These are phyloP conservation scores for Penstemon davidsonii DNA, from an alignment of 257 asterid species.

Conservation along the genomic window DNA sequence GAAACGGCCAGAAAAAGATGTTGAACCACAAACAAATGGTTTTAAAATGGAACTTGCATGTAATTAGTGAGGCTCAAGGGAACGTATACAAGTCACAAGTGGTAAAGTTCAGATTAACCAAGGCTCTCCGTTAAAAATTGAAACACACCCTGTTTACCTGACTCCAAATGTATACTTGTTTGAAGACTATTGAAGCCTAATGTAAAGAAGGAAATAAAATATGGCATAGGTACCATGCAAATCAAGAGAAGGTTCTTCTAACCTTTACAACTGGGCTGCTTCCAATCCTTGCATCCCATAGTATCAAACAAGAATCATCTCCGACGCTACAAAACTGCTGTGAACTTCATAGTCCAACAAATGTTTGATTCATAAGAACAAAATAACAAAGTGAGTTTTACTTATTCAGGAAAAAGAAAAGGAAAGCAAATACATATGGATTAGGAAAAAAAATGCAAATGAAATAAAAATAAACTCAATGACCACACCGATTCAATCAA, in stretches of 20 bases:
- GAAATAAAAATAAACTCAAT: background rate
- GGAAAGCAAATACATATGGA: slow-evolving; percentile 10
- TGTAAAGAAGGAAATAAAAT: slow-evolving; percentile 12
- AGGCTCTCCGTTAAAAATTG: background rate
- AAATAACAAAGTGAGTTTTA: slow-evolving; percentile 13
- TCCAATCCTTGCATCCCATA: slow-evolving; percentile 95
- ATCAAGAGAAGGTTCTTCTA: slow-evolving; percentile 30
- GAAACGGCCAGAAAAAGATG: background rate
- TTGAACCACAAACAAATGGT: background rate
- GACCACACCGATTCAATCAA: background rate
- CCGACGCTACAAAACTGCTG: slow-evolving; percentile 99
- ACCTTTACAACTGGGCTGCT: slow-evolving; percentile 78
- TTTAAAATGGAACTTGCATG: background rate
- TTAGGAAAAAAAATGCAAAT: background rate
- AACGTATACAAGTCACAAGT: background rate
- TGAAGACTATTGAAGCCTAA: background rate
- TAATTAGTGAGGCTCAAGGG: slow-evolving; percentile 5
- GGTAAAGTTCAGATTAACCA: slow-evolving; percentile 2
- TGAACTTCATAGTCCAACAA: slow-evolving; percentile 53
- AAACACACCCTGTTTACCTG: background rate
- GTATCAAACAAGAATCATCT: slow-evolving; percentile 92
- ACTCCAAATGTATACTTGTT: background rate
- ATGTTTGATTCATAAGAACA: slow-evolving; percentile 31
- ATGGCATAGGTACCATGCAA: slow-evolving; percentile 12
- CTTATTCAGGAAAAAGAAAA: slow-evolving; percentile 7